phyloP scores from a whole-genome alignment of 768 basidiomycete genomes.

The Lyophyllum semitale region DNA sequence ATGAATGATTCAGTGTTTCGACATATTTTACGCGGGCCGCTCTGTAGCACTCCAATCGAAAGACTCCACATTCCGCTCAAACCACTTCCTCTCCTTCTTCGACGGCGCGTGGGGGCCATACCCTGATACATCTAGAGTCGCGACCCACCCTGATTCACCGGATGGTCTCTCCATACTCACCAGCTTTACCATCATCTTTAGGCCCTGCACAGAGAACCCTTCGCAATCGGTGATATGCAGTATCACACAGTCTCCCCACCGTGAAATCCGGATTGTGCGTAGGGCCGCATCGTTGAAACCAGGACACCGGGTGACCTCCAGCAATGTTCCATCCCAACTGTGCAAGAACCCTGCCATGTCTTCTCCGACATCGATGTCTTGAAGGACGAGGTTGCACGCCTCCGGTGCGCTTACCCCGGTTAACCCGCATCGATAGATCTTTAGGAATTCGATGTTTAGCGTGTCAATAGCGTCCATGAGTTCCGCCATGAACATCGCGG shows the following conservation, averaged over 20 bases:
- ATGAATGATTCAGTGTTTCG: too few species aligned
- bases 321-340: background rate
- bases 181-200: background rate
- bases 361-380: background rate
- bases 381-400: background rate
- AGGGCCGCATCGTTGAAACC: background rate
- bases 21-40: too few species aligned
- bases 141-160: background rate
- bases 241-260: too few species aligned
- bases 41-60: slow-evolving; percentile 32
- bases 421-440: background rate
- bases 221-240: background rate
- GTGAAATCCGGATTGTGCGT: background rate
- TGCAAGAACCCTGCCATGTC: background rate
- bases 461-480: background rate
- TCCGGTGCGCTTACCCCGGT: background rate
- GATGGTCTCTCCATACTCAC: background rate
- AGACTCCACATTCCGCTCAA: background rate
- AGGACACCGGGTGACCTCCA: background rate
- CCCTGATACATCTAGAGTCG: background rate
- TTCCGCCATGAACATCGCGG: background rate
- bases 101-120: background rate
- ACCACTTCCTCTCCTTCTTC: background rate
- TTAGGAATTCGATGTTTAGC: background rate
- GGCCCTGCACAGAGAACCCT: background rate